Percentiles rank a stretch among this genome's conserved stretches.
Conservation (phyloP, 495 filamentous ascomycete genomes). For the Penicillium lividum region DNA sequence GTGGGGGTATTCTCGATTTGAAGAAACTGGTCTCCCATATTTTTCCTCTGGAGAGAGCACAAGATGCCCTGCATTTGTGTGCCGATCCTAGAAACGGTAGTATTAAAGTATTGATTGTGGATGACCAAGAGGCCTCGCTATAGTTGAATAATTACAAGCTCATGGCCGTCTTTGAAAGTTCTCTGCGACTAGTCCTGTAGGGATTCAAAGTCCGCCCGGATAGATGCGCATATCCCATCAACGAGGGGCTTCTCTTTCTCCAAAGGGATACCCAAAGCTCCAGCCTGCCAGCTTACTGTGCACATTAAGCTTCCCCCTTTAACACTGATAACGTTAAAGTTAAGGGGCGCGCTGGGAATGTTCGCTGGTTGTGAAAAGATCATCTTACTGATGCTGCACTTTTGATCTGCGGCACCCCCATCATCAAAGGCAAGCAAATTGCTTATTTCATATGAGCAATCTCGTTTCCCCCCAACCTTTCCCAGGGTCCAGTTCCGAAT, state of each 20-base stretch:
- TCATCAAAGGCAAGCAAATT: conserved; percentile 29
- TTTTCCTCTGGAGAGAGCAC: conserved; percentile 56
- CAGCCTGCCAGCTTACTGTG: conserved; percentile 27
- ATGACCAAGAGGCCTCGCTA: conserved; percentile 44
- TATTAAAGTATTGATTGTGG: conserved; percentile 62
- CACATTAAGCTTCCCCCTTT: conserved; percentile 23
- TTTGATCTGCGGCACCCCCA: conserved; percentile 1
- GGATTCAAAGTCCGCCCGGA: conserved; percentile 19
- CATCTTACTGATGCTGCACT: conserved; percentile 29
- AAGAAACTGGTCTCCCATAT: conserved; percentile 71
- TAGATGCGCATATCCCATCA: conserved; percentile 20
- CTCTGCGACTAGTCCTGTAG: neutral
- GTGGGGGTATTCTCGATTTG: conserved; percentile 55
- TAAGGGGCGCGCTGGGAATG: conserved; percentile 23
- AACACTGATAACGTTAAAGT: conserved; percentile 31
- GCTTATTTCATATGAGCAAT: conserved; percentile 31
- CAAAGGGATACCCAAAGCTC: conserved; percentile 21
- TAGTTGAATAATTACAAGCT: conserved; percentile 7
- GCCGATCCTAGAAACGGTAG: conserved; percentile 50
- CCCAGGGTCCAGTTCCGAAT: conserved; percentile 24
- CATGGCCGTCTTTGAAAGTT: too few species aligned
- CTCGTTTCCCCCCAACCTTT: conserved; percentile 24
- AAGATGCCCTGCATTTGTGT: conserved; percentile 54
- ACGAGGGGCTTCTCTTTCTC: conserved; percentile 19
- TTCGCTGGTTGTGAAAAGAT: conserved; percentile 31